These are phyloP conservation scores for Trametes pubescens DNA, from an alignment of 1,284 basidiomycete genomes.

Conservation along the genomic window DNA sequence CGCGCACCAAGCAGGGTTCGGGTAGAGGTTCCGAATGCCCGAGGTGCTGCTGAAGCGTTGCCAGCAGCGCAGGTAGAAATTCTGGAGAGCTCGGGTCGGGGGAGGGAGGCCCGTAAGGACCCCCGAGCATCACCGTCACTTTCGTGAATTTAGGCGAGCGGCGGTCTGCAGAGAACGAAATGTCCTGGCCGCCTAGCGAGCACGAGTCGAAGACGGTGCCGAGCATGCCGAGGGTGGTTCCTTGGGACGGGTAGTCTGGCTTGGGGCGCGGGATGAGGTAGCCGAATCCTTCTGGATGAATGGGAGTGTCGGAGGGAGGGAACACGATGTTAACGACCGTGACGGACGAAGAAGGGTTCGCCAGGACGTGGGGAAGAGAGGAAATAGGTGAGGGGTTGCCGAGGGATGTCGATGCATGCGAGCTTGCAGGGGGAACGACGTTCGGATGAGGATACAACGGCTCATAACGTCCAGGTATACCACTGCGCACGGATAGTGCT, in stretches of 20 bases:
- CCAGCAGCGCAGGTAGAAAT: constrained; percentile 50
- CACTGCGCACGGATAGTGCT: background rate
- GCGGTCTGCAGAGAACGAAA: constrained; percentile 36
- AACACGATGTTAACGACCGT: constrained; percentile 81
- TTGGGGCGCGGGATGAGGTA: constrained; percentile 88
- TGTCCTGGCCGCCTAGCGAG: constrained; percentile 75
- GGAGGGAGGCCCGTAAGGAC: constrained; percentile 66
- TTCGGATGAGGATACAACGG: background rate
- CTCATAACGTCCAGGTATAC: background rate
- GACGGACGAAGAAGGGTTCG: constrained; percentile 72
- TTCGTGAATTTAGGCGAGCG: constrained; percentile 59
- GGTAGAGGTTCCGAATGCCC: constrained; percentile 51
- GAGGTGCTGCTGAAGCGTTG: constrained; percentile 63
- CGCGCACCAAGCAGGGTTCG: constrained; percentile 62
- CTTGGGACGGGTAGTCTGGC: constrained; percentile 51
- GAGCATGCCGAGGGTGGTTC: constrained; percentile 64
- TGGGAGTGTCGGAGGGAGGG: constrained; percentile 53
- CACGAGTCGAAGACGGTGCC: constrained; percentile 89
- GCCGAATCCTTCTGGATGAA: constrained; percentile 90
- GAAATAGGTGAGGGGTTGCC: constrained; percentile 32
- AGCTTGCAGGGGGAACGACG: background rate
- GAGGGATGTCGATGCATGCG: background rate
- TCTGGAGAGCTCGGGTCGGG: constrained; percentile 40
- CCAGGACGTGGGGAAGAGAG: constrained; percentile 53
- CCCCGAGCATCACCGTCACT: constrained; percentile 93